A percentile compares a stretch with the other conserved stretches of the same genome.
Evolutionary conservation across 2,329 filamentous ascomycete genomes (phyloP).

Genomic region (Fusarium metavorans): DNA sequence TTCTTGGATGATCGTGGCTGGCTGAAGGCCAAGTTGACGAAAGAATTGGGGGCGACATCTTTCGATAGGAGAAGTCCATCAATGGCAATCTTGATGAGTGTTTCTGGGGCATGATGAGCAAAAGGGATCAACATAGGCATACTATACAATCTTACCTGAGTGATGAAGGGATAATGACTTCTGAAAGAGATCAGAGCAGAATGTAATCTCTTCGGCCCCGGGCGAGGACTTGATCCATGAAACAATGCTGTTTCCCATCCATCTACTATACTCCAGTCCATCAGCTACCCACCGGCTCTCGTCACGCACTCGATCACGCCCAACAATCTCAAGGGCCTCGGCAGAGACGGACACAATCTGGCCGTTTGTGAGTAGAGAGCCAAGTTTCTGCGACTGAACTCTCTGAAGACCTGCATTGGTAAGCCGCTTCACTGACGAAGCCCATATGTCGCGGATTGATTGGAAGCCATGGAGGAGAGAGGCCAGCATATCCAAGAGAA

Average conservation of each 20-base stretch:
- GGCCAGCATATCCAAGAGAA: constrained; percentile 59
- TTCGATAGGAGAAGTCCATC: constrained; percentile 53
- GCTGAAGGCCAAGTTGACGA: constrained; percentile 48
- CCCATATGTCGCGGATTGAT: constrained; percentile 55
- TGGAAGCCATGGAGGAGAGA: constrained; percentile 54
- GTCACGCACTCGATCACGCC: constrained; percentile 45
- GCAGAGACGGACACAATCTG: constrained; percentile 63
- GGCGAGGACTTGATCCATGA: constrained; percentile 53
- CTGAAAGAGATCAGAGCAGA: constrained; percentile 62
- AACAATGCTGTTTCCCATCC: constrained; percentile 76
- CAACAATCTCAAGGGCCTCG: constrained; percentile 66
- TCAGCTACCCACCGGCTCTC: constrained; percentile 70
- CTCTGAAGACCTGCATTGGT: constrained; percentile 44
- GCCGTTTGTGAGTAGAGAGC: constrained; percentile 61
- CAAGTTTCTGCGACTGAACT: constrained; percentile 52
- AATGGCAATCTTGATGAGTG: constrained; percentile 52
- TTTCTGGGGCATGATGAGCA: constrained; percentile 50
- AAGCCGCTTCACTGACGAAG: constrained; percentile 42
- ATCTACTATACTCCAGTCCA: constrained; percentile 73
- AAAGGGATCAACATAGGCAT: background rate
- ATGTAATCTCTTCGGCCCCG: constrained; percentile 53
- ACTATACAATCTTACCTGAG: constrained; percentile 62
- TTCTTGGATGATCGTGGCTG: constrained; percentile 45
- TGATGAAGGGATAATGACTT: constrained; percentile 80
- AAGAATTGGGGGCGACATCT: constrained; percentile 35